Conservation (phyloP, 2,329 filamentous ascomycete species). For the Fusarium setosum region DNA sequence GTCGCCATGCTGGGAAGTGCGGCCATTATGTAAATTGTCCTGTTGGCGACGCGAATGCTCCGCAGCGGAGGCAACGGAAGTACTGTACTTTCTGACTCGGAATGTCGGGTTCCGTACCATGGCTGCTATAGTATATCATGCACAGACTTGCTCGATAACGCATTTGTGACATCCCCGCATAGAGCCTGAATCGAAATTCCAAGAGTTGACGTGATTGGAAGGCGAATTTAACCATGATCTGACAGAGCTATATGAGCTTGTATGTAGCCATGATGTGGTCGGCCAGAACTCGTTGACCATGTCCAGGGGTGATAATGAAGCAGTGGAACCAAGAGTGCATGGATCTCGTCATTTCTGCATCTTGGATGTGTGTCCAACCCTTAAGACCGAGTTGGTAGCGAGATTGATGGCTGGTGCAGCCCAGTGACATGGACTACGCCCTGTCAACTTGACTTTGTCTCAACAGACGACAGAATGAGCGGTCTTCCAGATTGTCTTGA, state of each 20-base stretch:
- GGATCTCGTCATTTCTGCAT: slow-evolving; percentile 41
- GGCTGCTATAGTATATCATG: background rate
- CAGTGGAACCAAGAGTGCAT: slow-evolving; percentile 37
- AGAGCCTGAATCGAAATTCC: slow-evolving; percentile 27
- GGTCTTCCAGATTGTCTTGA: background rate
- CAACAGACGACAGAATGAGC: slow-evolving; percentile 4
- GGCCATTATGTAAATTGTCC: slow-evolving; percentile 27
- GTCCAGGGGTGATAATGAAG: slow-evolving; percentile 31
- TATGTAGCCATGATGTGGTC: slow-evolving; percentile 7
- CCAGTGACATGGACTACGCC: slow-evolving; percentile 12
- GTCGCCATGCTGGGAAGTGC: slow-evolving; percentile 2
- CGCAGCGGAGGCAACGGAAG: slow-evolving; percentile 11
- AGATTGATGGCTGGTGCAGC: slow-evolving; percentile 6
- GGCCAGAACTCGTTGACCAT: slow-evolving; percentile 18
- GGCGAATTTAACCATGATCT: slow-evolving; percentile 27
- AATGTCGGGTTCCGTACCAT: background rate
- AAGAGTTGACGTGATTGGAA: slow-evolving; percentile 12
- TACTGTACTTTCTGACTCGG: background rate
- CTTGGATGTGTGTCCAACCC: slow-evolving; percentile 16
- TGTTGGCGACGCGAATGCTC: slow-evolving; percentile 6
- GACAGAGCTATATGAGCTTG: slow-evolving; percentile 17
- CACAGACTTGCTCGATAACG: slow-evolving; percentile 1
- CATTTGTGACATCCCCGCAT: slow-evolving; percentile 11
- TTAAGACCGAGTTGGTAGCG: slow-evolving; percentile 16
- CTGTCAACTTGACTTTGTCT: background rate